phyloP scores from a whole-genome alignment of 495 filamentous ascomycete species.

The Tuber aestivum region DNA sequence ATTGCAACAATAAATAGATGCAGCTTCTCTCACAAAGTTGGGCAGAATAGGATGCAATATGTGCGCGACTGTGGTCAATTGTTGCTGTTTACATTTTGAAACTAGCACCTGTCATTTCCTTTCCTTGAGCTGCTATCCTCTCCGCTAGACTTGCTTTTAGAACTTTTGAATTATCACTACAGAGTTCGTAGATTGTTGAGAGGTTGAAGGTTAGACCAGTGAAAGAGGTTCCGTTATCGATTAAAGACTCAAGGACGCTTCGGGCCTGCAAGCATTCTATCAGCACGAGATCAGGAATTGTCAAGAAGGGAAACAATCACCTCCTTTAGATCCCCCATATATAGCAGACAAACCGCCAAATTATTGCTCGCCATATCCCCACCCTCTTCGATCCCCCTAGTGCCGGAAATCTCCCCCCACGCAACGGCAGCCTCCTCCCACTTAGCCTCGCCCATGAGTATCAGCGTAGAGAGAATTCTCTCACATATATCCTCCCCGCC shows the following conservation, averaged over 20 bases:
- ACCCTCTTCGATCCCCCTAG: constrained; percentile 35
- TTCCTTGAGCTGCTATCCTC: constrained; percentile 58
- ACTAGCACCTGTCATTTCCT: constrained; percentile 65
- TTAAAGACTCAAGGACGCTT: constrained; percentile 56
- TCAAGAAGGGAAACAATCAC: constrained; percentile 46
- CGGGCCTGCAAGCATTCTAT: constrained; percentile 51
- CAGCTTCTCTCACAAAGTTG: neutral
- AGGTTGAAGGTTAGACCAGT: constrained; percentile 81
- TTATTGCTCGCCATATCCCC: constrained; percentile 68
- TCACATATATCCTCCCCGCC: constrained; percentile 35
- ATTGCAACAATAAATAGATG: neutral
- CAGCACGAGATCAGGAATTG: neutral
- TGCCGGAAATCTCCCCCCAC: constrained; percentile 55
- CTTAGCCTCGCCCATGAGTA: constrained; percentile 71
- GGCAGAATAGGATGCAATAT: neutral
- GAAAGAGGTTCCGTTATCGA: constrained; percentile 59
- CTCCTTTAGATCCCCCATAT: constrained; percentile 68
- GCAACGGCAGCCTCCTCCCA: constrained; percentile 57
- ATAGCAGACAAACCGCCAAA: constrained; percentile 73
- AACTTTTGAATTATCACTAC: constrained; percentile 63
- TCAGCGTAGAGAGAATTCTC: constrained; percentile 56
- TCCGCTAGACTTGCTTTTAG: constrained; percentile 67
- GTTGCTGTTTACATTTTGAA: constrained; percentile 63
- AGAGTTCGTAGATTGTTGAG: constrained; percentile 84
- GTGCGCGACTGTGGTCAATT: neutral